These are phyloP conservation scores for Linanthus parryae DNA, from an alignment of 148 eudicot genomes.

Conservation along the genomic window DNA sequence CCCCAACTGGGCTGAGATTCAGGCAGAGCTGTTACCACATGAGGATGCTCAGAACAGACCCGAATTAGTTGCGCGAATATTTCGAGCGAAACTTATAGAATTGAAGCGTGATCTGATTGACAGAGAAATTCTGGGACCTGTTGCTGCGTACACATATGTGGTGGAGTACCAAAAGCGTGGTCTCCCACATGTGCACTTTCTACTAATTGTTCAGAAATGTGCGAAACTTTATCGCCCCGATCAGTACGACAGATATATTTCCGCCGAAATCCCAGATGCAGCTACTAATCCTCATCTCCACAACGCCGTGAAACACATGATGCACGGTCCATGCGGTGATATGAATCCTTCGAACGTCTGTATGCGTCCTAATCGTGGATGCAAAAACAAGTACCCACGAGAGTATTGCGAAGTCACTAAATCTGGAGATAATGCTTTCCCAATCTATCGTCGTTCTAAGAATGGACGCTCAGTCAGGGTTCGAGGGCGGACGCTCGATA, in stretches of 20 bases:
- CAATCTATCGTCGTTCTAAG: constrained; percentile 18
- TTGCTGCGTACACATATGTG: constrained; percentile 9
- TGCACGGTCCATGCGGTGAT: constrained; percentile 39
- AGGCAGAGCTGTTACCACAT: background rate
- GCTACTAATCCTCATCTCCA: constrained; percentile 1
- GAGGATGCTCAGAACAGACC: constrained; percentile 18
- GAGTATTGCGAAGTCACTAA: background rate
- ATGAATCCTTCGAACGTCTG: constrained; percentile 1
- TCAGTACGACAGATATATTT: constrained; percentile 7
- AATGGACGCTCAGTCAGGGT: background rate
- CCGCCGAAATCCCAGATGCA: constrained; percentile 9
- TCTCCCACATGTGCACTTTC: constrained; percentile 15
- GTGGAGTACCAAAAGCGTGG: constrained; percentile 26
- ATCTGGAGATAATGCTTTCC: constrained; percentile 14
- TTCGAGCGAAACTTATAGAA: constrained; percentile 10
- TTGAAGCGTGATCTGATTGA: constrained; percentile 4
- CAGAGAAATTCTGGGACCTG: constrained; percentile 6
- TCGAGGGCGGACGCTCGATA: background rate
- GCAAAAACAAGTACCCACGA: constrained; percentile 11
- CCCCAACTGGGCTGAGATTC: constrained; percentile 15
- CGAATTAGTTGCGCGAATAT: background rate
- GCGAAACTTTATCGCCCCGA: background rate
- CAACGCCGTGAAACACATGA: constrained; percentile 3
- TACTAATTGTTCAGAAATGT: background rate
- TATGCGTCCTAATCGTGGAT: background rate